Percentiles rank a stretch among this genome's conserved stretches.
phyloP scores from a whole-genome alignment of 768 basidiomycete species.

The Leccinum broughii region DNA sequence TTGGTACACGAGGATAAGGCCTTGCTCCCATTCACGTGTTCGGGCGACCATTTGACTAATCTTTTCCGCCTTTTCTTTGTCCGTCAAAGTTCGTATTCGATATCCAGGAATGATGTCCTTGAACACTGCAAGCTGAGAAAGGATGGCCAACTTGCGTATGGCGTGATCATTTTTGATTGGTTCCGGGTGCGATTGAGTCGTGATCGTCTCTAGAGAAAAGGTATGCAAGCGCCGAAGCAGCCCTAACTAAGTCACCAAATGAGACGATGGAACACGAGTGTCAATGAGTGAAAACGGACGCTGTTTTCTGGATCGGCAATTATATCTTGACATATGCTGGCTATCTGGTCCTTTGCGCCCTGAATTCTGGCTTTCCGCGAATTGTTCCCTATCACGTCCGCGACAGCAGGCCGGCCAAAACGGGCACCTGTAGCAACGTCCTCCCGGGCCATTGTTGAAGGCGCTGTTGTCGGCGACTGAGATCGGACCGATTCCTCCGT shows the following conservation, averaged over 20 bases:
- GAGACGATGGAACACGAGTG: constrained; percentile 10
- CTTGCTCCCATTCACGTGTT: constrained; percentile 95
- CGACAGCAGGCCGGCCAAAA: constrained; percentile 81
- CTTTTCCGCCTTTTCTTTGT: constrained; percentile 88
- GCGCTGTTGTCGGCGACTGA: constrained; percentile 28
- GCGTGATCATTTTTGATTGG: constrained; percentile 76
- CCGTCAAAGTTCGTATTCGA: constrained; percentile 88
- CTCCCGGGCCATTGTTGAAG: constrained; percentile 42
- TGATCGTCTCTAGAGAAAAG: constrained; percentile 78
- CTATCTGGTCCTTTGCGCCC: constrained; percentile 91
- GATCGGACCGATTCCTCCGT: constrained; percentile 39
- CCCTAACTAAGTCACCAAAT: constrained; percentile 59
- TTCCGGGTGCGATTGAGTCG: constrained; percentile 64
- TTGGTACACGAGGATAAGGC: constrained; percentile 86
- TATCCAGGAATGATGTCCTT: constrained; percentile 97
- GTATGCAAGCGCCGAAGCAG: constrained; percentile 86
- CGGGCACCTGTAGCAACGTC: constrained; percentile 83
- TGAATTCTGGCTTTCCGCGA: constrained; percentile 69
- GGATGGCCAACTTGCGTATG: constrained; percentile 84
- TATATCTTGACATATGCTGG: constrained; percentile 90
- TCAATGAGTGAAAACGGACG: constrained; percentile 48
- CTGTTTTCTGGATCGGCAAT: constrained; percentile 93
- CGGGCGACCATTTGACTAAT: constrained; percentile 90
- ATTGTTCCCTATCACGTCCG: constrained; percentile 65
- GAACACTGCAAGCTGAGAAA: constrained; percentile 92